Base-by-base conservation (phyloP, 106 monocot genomes). In the Acorus calamus region DNA sequence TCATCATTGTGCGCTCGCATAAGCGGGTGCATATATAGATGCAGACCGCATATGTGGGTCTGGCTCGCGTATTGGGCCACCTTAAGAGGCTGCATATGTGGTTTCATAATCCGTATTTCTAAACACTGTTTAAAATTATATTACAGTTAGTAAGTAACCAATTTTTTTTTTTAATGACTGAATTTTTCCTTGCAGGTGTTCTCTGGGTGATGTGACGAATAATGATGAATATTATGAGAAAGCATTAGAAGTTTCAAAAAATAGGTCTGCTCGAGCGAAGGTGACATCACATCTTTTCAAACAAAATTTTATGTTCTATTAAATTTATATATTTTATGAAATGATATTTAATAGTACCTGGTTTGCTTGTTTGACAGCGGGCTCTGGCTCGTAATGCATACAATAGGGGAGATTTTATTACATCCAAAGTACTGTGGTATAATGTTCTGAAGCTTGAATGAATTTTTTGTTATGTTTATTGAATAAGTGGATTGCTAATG, bases 381-480 rank as follows among this genome's bases (percentile, higher is more conserved):
- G 88, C 88, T 70, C 68, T 98, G 59, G 92, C 98, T 47, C 85
- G 92, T 66, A 92, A 83, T 84, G 87, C 98, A 48, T 98, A 98
- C 64, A 86, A 92, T 64, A 85, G 79, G 77, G 79, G 84, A 68
- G 88, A 98, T 49, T 98, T 78, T 66, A 71, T 47, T 9, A 79
- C 54, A 71, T 78, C 98, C 42, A 98, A 85, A 85, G 59, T 50
- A 10, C 88, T 92, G 62, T 98, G 98, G 98, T 98, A 91, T 45
- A 57, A 72, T 6, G 53, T 57, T 56, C 14, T 64, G n/a, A 48
- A 28, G 61, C n/a, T 53, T 48, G 11, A 28, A 28, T 28, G 1
- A 28, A 54, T 56, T 12, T 8, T 54, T 69, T 46, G 3, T 11
- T 11, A 49, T 51, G 42, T 3, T 2, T 56, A 4, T 62, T 46